Percentiles rank a stretch among this genome's conserved stretches.
These are phyloP conservation scores for Psilocybe subaeruginosa DNA, from an alignment of 768 basidiomycete genomes.

Conservation along the genomic window DNA sequence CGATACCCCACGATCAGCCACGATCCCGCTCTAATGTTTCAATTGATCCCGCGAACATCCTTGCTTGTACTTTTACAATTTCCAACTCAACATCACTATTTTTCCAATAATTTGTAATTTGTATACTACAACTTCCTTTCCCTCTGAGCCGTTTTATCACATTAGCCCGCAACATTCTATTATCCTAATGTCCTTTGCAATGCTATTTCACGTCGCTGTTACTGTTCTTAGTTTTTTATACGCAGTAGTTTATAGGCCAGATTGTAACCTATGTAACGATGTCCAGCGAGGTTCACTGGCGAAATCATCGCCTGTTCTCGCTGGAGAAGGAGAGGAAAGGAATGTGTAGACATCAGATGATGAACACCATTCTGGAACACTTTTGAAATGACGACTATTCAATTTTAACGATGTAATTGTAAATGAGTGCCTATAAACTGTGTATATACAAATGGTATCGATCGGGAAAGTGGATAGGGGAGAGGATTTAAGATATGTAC, in stretches of 20 bases:
- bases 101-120: neutral
- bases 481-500: neutral
- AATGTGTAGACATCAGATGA: too few relatives aligned
- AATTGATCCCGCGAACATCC: neutral
- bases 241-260: neutral
- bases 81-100: neutral
- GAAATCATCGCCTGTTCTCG: too few relatives aligned
- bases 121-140: neutral
- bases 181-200: neutral
- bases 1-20: too few relatives aligned
- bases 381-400: neutral
- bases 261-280: neutral
- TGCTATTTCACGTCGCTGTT: neutral
- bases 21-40: neutral
- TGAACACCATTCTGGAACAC: neutral
- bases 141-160: neutral
- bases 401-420: neutral
- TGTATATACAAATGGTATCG: conserved; percentile 2
- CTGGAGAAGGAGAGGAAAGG: too few relatives aligned
- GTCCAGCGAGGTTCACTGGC: neutral
- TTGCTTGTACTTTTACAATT: neutral
- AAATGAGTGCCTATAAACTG: neutral
- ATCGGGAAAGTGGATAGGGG: neutral
- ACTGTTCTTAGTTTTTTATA: neutral
- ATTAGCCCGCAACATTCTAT: neutral